A percentile compares a stretch with the other conserved stretches of the same genome.
Conservation (phyloP, 805 yeast genomes). For the Metschnikowia picachoensis region DNA sequence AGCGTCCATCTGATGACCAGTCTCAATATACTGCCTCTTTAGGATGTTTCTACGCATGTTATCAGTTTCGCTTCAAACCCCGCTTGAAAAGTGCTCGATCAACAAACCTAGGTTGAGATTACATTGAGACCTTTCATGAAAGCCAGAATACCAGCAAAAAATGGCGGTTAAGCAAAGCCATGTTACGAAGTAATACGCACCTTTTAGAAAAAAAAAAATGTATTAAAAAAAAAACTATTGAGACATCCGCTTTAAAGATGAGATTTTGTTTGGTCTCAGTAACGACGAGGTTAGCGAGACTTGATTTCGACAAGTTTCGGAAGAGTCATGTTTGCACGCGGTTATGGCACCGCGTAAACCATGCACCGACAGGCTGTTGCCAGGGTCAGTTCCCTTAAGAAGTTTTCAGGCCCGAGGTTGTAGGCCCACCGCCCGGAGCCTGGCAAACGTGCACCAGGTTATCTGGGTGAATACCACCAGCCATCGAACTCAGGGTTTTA, state of each 20-base stretch:
- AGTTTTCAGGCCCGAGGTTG: not conserved
- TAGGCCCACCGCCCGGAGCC: slow-evolving; percentile 2
- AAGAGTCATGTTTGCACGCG: not conserved
- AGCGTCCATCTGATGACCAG: not conserved
- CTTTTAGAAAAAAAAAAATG: not conserved
- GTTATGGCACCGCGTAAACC: not conserved
- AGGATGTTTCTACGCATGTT: too few relatives aligned
- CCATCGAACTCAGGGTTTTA: not conserved
- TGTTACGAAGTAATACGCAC: too few relatives aligned
- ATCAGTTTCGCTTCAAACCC: too few relatives aligned
- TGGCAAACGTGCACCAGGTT: not conserved
- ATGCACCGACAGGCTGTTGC: not conserved
- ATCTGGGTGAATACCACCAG: slow-evolving; percentile 1
- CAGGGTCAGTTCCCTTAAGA: slow-evolving; percentile 1
- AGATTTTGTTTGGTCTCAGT: not conserved
- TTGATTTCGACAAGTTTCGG: not conserved
- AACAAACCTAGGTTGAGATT: too few relatives aligned
- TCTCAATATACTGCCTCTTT: too few relatives aligned
- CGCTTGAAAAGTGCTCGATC: too few relatives aligned
- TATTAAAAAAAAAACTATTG: slow-evolving; percentile 1
- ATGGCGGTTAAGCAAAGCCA: too few relatives aligned
- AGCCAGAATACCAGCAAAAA: too few relatives aligned
- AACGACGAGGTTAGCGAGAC: not conserved
- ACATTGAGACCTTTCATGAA: too few relatives aligned
- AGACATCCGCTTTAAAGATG: not conserved